phyloP scores from a whole-genome alignment of 768 basidiomycete species.

The Omphalotus guepiniiformis region DNA sequence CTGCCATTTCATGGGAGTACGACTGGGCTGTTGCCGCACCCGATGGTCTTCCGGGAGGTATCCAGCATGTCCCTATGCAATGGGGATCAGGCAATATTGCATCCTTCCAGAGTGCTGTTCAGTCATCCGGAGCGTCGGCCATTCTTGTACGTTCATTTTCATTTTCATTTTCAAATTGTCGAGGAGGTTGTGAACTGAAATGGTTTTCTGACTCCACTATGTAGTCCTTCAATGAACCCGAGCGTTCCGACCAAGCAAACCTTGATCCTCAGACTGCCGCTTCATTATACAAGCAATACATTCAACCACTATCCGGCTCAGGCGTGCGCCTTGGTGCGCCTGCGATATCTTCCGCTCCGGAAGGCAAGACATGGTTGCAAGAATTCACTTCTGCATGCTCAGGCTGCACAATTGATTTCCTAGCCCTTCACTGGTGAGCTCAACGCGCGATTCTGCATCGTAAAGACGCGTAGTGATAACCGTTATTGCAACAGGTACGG shows the following conservation, averaged over 20 bases:
- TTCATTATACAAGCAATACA: slow-evolving; percentile 31
- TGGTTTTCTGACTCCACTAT: background rate
- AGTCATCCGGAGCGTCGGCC: background rate
- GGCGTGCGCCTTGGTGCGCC: slow-evolving; percentile 32
- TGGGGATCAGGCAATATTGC: slow-evolving; percentile 1
- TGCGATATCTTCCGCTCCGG: slow-evolving; percentile 28
- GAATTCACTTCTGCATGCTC: slow-evolving; percentile 30
- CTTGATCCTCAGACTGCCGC: slow-evolving; percentile 27
- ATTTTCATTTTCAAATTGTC: background rate
- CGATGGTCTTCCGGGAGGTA: background rate
- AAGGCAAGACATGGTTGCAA: slow-evolving; percentile 29
- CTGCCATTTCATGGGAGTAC: slow-evolving; percentile 5
- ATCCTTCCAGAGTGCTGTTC: background rate
- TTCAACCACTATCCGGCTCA: slow-evolving; percentile 27
- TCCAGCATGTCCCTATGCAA: slow-evolving; percentile 6
- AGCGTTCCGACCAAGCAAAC: slow-evolving; percentile 29
- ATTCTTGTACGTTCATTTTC: background rate
- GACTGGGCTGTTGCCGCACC: slow-evolving; percentile 1
- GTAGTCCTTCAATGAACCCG: slow-evolving; percentile 35
- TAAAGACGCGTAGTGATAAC: background rate
- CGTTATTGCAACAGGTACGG: slow-evolving; percentile 26
- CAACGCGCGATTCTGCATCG: background rate
- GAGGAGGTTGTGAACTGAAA: background rate
- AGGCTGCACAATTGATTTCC: slow-evolving; percentile 32
- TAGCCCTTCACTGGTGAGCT: slow-evolving; percentile 32